A percentile compares a stretch with the other conserved stretches of the same genome.
Evolutionary conservation across 257 asterid genomes (phyloP).

Genomic region (Coffea canephora): DNA sequence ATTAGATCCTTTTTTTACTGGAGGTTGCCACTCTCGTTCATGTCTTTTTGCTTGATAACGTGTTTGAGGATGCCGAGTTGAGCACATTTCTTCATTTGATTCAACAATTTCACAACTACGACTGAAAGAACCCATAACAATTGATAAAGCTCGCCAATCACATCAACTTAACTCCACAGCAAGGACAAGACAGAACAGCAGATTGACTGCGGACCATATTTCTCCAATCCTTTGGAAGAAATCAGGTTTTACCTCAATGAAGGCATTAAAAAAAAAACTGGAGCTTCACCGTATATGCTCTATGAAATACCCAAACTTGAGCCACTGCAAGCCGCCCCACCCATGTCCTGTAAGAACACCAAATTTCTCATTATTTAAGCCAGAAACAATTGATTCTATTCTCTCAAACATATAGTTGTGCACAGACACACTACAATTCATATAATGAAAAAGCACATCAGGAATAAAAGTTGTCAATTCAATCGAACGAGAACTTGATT

Average conservation of each 20-base stretch:
- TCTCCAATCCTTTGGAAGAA: neutral
- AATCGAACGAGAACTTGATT: neutral
- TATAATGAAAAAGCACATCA: neutral
- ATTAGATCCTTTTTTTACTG: constrained; percentile 37
- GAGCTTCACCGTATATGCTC: neutral
- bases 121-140: constrained; percentile 57
- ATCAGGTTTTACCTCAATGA: neutral
- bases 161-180: constrained; percentile 16
- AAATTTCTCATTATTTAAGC: constrained; percentile 5
- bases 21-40: constrained; percentile 38
- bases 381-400: neutral
- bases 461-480: neutral
- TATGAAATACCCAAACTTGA: neutral
- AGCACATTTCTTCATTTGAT: constrained; percentile 44
- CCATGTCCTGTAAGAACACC: constrained; percentile 9
- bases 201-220: neutral
- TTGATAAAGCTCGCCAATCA: constrained; percentile 7
- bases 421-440: neutral
- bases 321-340: neutral
- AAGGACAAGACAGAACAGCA: neutral
- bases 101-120: constrained; percentile 69
- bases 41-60: constrained; percentile 22
- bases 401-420: neutral
- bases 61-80: constrained; percentile 22
- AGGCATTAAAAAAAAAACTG: neutral